phyloP scores from a whole-genome alignment of 202 grass and related monocot species.

The Setaria viridis region DNA sequence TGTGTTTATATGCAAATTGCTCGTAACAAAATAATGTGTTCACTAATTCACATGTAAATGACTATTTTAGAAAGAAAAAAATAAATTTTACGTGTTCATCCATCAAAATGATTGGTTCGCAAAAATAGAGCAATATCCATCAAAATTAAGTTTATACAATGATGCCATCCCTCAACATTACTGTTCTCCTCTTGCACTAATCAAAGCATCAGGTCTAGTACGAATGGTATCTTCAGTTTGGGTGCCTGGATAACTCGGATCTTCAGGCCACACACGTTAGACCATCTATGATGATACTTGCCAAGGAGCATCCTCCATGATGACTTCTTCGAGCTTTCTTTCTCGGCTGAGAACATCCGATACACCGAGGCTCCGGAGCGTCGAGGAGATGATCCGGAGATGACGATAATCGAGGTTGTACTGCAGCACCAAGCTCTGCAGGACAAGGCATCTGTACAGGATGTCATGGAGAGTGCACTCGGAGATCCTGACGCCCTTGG shows the following conservation, averaged over 20 bases:
- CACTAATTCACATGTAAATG: no score
- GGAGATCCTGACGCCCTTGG: neutral
- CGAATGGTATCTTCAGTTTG: neutral
- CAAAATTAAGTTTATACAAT: no score
- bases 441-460: neutral
- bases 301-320: neutral
- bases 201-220: no score
- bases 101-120: no score
- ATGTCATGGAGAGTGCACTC: neutral
- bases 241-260: neutral
- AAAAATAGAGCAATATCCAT: no score
- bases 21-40: no score
- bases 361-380: neutral
- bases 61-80: no score
- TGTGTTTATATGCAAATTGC: no score
- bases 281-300: neutral
- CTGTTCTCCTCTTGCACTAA: no score
- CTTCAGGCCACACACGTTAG: neutral
- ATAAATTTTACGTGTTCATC: no score
- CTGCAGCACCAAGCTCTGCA: neutral
- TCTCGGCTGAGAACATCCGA: rapidly evolving
- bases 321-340: neutral
- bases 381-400: neutral
- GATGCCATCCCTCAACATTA: no score
- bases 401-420: neutral